Conservation (phyloP, 2,329 filamentous ascomycete species). For the Gnomoniopsis sp. region DNA sequence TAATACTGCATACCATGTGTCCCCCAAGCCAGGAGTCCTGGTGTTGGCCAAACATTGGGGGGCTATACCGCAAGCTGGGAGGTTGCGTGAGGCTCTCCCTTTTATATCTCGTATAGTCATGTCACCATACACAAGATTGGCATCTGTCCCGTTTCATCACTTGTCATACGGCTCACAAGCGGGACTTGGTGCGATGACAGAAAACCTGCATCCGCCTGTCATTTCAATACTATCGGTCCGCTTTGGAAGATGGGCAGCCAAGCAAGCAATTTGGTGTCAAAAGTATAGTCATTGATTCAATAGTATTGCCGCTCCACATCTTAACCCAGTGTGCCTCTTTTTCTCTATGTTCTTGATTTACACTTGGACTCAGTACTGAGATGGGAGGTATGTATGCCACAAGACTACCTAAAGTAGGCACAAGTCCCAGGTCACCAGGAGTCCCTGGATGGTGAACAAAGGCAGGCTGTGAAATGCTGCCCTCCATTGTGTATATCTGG, state of each 20-base stretch:
- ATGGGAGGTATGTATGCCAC: no score
- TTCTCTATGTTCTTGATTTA: no score
- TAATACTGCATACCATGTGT: no score
- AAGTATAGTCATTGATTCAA: not conserved
- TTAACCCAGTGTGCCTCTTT: no score
- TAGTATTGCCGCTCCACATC: not conserved
- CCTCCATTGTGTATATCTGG: not conserved
- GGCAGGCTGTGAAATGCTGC: not conserved
- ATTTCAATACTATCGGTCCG: not conserved
- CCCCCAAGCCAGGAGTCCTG: no score
- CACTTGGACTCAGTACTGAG: no score
- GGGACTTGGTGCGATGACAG: not conserved
- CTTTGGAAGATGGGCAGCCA: not conserved
- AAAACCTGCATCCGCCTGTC: not conserved
- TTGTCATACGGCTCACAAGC: slow-evolving; percentile 10
- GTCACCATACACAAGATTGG: not conserved
- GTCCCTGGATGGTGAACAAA: not conserved
- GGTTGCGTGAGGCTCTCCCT: not conserved
- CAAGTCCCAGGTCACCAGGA: not conserved
- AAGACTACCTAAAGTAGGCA: not conserved
- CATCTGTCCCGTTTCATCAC: slow-evolving; percentile 2
- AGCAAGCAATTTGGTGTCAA: not conserved
- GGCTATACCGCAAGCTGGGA: not conserved
- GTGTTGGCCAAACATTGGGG: not conserved
- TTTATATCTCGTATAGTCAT: not conserved